Conservation (phyloP, 176 grass and related monocot species). For the Tuctoria greenei region DNA sequence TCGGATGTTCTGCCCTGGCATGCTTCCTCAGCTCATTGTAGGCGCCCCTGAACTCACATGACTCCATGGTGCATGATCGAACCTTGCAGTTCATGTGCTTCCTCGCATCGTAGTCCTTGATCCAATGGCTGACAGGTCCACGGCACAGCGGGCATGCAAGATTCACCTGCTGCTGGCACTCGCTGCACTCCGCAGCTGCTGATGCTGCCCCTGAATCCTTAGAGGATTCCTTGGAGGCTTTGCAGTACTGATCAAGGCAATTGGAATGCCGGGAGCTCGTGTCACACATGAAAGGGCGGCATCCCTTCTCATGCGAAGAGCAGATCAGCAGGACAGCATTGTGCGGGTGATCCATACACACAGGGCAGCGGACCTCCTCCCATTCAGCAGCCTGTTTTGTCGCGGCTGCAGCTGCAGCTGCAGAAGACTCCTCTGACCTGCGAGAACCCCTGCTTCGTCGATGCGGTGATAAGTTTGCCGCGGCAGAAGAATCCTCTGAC, state of each 20-base stretch:
- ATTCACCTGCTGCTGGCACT: conserved; percentile 38
- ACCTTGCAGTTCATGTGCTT: conserved; percentile 63
- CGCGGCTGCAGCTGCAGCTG: not conserved
- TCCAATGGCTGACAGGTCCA: conserved; percentile 60
- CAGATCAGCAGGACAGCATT: conserved; percentile 77
- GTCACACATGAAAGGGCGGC: conserved; percentile 81
- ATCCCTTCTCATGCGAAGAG: conserved; percentile 73
- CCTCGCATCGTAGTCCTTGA: conserved; percentile 56
- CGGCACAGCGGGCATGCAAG: conserved; percentile 68
- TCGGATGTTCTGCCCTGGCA: conserved; percentile 70
- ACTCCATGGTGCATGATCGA: conserved; percentile 67
- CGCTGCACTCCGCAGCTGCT: conserved; percentile 28
- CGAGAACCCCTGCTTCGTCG: conserved; percentile 28
- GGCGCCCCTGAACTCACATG: conserved; percentile 59
- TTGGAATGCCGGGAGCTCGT: conserved; percentile 76
- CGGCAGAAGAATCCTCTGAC: conserved; percentile 21
- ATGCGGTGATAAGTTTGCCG: not conserved
- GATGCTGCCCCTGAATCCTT: conserved; percentile 35
- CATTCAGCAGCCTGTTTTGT: conserved; percentile 55
- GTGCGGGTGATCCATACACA: conserved; percentile 97
- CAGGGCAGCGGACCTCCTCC: conserved; percentile 73
- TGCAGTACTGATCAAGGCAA: conserved; percentile 73
- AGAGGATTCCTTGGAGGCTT: conserved; percentile 59
- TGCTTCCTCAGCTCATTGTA: conserved; percentile 77
- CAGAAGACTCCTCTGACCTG: conserved; percentile 21